These are phyloP conservation scores for Pyrenochaeta sp. DNA, from an alignment of 2,329 filamentous ascomycete genomes.

Conservation along the genomic window DNA sequence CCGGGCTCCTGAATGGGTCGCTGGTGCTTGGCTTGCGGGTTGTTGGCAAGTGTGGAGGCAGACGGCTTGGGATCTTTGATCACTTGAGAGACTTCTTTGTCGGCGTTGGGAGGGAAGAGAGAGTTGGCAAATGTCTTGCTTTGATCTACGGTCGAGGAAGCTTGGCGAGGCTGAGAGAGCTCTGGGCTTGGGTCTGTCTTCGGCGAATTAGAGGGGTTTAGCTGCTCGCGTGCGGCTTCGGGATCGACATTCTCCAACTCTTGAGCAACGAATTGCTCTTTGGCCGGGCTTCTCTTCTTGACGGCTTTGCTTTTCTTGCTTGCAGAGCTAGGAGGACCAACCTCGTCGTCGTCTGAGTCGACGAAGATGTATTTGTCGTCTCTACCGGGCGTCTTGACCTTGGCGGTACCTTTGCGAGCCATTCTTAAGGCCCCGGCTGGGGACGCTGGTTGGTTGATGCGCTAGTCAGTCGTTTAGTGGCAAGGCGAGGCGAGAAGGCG, in stretches of 20 bases:
- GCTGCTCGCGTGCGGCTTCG: slow-evolving; percentile 19
- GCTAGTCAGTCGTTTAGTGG: slow-evolving; percentile 24
- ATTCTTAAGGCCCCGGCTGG: slow-evolving; percentile 22
- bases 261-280: background rate
- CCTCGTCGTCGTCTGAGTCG: slow-evolving; percentile 16
- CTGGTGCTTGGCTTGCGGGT: background rate
- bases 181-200: slow-evolving; percentile 12
- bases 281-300: background rate
- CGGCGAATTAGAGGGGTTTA: slow-evolving; percentile 27
- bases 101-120: slow-evolving; percentile 10
- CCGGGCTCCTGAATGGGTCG: background rate
- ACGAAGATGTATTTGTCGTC: slow-evolving; percentile 21
- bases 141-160: slow-evolving; percentile 15
- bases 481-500: slow-evolving; percentile 36
- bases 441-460: slow-evolving; percentile 30
- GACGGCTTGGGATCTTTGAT: background rate
- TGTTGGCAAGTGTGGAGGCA: background rate
- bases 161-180: slow-evolving; percentile 31
- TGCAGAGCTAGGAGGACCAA: background rate
- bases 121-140: slow-evolving; percentile 13
- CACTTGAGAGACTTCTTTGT: background rate
- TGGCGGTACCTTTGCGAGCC: slow-evolving; percentile 35
- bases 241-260: slow-evolving; percentile 22
- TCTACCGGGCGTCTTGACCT: slow-evolving; percentile 31
- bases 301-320: background rate